Conservation (phyloP, 305 asterid species). For the Salvia sclarea region DNA sequence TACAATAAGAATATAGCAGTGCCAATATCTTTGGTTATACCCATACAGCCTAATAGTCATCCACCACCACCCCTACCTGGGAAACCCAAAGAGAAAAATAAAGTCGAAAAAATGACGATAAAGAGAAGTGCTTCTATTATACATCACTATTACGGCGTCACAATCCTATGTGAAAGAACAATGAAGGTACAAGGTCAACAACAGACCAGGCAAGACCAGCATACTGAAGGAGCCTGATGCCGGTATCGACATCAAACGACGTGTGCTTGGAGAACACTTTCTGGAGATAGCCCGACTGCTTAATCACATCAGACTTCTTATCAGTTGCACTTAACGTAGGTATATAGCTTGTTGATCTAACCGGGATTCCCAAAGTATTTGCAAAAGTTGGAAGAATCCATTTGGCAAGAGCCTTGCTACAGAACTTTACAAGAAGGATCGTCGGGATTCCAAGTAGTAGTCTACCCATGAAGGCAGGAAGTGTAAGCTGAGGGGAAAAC, state of each 20-base stretch:
- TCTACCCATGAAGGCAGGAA: constrained; percentile 65
- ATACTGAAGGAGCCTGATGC: constrained; percentile 90
- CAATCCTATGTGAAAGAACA: constrained; percentile 61
- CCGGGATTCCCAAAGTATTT: constrained; percentile 77
- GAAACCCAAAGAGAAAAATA: constrained; percentile 4
- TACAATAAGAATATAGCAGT: constrained; percentile 33
- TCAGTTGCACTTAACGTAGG: constrained; percentile 54
- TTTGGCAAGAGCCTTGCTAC: constrained; percentile 88
- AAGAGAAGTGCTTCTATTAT: constrained; percentile 3
- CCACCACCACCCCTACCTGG: constrained; percentile 3
- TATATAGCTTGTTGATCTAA: constrained; percentile 73
- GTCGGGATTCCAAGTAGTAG: constrained; percentile 78
- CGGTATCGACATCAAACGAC: constrained; percentile 82
- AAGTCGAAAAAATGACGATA: neutral
- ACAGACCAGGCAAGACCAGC: constrained; percentile 96
- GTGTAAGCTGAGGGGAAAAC: constrained; percentile 62
- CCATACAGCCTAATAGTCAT: constrained; percentile 2
- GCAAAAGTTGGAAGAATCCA: constrained; percentile 89
- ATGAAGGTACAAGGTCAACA: constrained; percentile 89
- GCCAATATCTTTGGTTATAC: constrained; percentile 21
- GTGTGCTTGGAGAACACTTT: constrained; percentile 63
- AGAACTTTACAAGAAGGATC: constrained; percentile 75
- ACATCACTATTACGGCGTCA: constrained; percentile 42
- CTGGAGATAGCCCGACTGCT: constrained; percentile 67
- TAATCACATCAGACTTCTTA: constrained; percentile 53